Base-by-base conservation (phyloP, 2,329 filamentous ascomycete species). In the Cladosporium austrohemisphaericum region DNA sequence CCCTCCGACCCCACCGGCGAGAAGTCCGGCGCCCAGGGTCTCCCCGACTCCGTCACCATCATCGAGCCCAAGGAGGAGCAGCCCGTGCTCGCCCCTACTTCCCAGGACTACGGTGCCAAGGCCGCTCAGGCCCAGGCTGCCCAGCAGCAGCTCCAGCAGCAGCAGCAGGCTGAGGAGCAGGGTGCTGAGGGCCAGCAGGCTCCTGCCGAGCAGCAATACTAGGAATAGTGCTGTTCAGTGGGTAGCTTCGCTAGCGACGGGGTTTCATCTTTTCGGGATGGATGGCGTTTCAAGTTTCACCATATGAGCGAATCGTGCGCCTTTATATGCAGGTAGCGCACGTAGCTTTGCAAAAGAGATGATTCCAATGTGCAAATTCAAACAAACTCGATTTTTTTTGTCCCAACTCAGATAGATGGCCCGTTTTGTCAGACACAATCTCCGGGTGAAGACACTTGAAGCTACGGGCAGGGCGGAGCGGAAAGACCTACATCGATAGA, bases 31-130 rank as follows among this genome's bases (percentile, higher is more conserved):
- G 88, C 91, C 78, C 96, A 97, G 85, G 85, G 90, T 63, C 88
- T 98, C 61, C 93, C 93, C 65, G 93, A 98, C 76, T 89, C 90
- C 73, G 93, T 98, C 75, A 97, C 92, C 74, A 93, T 98, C 78
- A 95, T 97, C 76, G 93, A 98, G 82, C 94, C 93, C 77, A 98
- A 98, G 88, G 93, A 98, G 79, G 93, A 98, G 84, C 83, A 91
- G 73, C 84, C 86, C 67, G 86, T 97, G 61, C 83, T 95, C 67
- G 90, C 95, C 77, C 93, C 93, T 71, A 86, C 92, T 76, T 92
- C 86, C 77, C 90, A 96, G 79, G 94, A 98, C 80, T 98, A 98
- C 78, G 93, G 93, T 68, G 89, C 92, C 65, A 98, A 98, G 88
- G 82, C 83, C 59, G 67, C 81, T 52, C 80, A 81, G 62, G 81